These are phyloP conservation scores for Fusarium denticulatum DNA, from an alignment of 2,329 filamentous ascomycete species.

Conservation along the genomic window DNA sequence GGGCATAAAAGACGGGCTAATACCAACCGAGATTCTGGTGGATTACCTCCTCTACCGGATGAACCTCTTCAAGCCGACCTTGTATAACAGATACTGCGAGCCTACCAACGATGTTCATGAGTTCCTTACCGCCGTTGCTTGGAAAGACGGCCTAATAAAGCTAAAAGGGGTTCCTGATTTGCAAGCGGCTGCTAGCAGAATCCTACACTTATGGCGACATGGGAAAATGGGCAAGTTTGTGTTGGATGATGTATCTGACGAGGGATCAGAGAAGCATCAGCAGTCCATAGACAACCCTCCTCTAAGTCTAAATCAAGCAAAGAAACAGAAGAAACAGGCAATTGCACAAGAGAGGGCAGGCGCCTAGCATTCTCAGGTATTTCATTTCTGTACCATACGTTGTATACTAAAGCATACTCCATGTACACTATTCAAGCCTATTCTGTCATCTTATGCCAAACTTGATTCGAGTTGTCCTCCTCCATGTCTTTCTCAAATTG, in stretches of 20 bases:
- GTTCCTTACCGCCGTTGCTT: slow-evolving; percentile 76
- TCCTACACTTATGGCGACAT: slow-evolving; percentile 83
- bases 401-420: slow-evolving; percentile 24
- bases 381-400: slow-evolving; percentile 18
- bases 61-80: slow-evolving; percentile 70
- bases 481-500: slow-evolving; percentile 15
- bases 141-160: slow-evolving; percentile 77
- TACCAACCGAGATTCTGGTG: slow-evolving; percentile 79
- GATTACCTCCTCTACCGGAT: slow-evolving; percentile 91
- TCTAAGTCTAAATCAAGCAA: slow-evolving; percentile 74
- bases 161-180: slow-evolving; percentile 77
- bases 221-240: slow-evolving; percentile 81
- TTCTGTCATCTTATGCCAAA: slow-evolving; percentile 20
- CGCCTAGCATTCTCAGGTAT: slow-evolving; percentile 36
- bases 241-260: slow-evolving; percentile 77
- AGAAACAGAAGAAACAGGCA: slow-evolving; percentile 71
- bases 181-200: slow-evolving; percentile 79
- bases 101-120: slow-evolving; percentile 87
- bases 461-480: slow-evolving; percentile 2
- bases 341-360: slow-evolving; percentile 57
- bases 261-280: slow-evolving; percentile 62
- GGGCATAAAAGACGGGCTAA: slow-evolving; percentile 88
- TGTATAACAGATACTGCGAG: slow-evolving; percentile 70
- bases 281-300: slow-evolving; percentile 57
- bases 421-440: slow-evolving; percentile 33